These are phyloP conservation scores for Dictyostelium capitatum DNA, from an alignment of 78 protist genomes.

Conservation along the genomic window DNA sequence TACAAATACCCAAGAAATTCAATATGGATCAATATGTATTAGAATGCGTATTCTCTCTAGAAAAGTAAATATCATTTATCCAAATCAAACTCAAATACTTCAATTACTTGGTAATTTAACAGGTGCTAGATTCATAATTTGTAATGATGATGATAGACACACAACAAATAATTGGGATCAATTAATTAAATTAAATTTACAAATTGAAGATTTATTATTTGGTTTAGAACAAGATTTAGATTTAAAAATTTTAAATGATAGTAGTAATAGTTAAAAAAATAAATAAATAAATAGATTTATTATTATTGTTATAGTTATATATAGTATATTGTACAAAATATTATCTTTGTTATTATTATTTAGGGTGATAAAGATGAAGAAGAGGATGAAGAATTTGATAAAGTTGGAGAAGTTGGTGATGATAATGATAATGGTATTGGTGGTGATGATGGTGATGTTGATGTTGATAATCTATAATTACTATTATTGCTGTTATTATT, in stretches of 20 bases:
- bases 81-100: not conserved
- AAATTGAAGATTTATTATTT: constrained; percentile 36
- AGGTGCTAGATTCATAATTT: constrained; percentile 1
- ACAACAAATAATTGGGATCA: constrained; percentile 2
- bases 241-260: not conserved
- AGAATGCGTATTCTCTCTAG: not conserved
- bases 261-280: not conserved
- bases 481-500: not conserved
- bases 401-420: not conserved
- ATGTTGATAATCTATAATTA: not conserved
- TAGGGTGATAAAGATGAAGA: not conserved
- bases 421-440: not conserved
- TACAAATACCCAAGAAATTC: not conserved
- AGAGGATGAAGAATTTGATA: not conserved
- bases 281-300: not conserved
- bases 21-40: not conserved
- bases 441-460: not conserved
- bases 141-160: not conserved
- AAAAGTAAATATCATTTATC: not conserved
- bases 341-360: not conserved
- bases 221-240: constrained; percentile 21
- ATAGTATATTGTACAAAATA: not conserved
- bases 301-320: not conserved
- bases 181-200: constrained; percentile 10
- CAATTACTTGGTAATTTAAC: constrained; percentile 9